Base-by-base conservation (phyloP, 768 basidiomycete genomes). In the Piloderma croceum region DNA sequence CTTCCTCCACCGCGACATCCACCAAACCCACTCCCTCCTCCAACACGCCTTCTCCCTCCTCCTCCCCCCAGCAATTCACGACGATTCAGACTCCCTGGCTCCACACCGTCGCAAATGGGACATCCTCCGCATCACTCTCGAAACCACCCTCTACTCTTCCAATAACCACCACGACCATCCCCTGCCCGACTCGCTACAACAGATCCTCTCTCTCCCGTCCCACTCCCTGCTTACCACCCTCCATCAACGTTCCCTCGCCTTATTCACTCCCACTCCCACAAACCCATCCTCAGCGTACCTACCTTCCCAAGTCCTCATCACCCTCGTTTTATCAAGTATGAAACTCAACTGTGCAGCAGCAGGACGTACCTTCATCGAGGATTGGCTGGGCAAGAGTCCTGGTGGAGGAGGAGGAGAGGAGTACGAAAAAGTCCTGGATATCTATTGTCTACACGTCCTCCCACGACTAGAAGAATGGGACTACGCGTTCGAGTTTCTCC, bases 61-160 rank as follows among this genome's bases (percentile, higher is more conserved):
- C 46, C 69, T 56, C 12, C 65, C 68, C 3, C 76, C 65, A 5
- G 47, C 18, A 22, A 50, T 57, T 10, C 39, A 43, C 5, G 79
- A 79, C 43, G 34, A 50, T 3, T 66, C 77, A 4, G 66, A 71
- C 41, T 62, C 72, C 17, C 66, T 78, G 44, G 43, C 54, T 7
- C 48, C 53, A 4, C 64, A 69, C 35, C 77, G 88, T 13, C 70
- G 80, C 41, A 90, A 89, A 64, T 91, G 89, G 89, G 88, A 91
- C 52, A 78, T 91, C 41, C 77, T 91, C 6, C 74, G 89, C 19
- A 82, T 91, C 46, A 90, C 87, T 1, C 71, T 89, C 40, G 87
- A 90, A 56, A 77, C 81, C 1, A 86, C 81, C 1, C 61, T 85
- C 20, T 87, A 83, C 52, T 58, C 76, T 11, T 65, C 67, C 1